Conservation (phyloP, 345 rosid species). For the Euclidium syriacum region DNA sequence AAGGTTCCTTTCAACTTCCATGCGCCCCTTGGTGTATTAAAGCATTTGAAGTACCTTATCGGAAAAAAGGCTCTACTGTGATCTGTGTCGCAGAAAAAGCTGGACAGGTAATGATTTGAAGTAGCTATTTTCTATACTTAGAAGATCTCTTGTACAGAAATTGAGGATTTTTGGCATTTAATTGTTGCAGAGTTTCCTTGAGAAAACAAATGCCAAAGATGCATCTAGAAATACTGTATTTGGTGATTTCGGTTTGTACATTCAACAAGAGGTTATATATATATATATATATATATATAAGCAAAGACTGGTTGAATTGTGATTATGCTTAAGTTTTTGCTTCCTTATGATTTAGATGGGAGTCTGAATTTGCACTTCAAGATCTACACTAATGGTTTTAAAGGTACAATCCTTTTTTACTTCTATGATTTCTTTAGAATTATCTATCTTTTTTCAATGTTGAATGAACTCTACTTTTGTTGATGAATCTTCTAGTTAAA, state of each 20-base stretch:
- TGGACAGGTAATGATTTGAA: slow-evolving; percentile 62
- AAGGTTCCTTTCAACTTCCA: slow-evolving; percentile 82
- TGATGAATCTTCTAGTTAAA: too few relatives aligned
- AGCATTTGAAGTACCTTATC: slow-evolving; percentile 80
- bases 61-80: slow-evolving; percentile 96
- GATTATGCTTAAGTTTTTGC: background rate
- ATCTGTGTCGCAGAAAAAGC: slow-evolving; percentile 99
- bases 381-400: too few relatives aligned
- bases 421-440: too few relatives aligned
- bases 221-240: slow-evolving; percentile 88
- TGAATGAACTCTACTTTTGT: too few relatives aligned
- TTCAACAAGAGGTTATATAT: slow-evolving; percentile 92
- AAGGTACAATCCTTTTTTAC: too few relatives aligned
- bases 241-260: slow-evolving; percentile 82
- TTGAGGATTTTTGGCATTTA: background rate
- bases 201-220: slow-evolving; percentile 88
- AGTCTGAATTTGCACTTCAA: too few relatives aligned
- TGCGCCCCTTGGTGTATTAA: slow-evolving; percentile 87
- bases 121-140: background rate
- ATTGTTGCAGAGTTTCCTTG: slow-evolving; percentile 56
- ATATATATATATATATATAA: too few relatives aligned
- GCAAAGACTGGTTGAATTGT: background rate
- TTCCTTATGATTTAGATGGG: background rate
- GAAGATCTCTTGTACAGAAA: background rate
- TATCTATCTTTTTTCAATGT: too few relatives aligned